Evolutionary conservation across 2,329 filamentous ascomycete genomes (phyloP).

Genomic region (Pseudogymnoascus sp.): DNA sequence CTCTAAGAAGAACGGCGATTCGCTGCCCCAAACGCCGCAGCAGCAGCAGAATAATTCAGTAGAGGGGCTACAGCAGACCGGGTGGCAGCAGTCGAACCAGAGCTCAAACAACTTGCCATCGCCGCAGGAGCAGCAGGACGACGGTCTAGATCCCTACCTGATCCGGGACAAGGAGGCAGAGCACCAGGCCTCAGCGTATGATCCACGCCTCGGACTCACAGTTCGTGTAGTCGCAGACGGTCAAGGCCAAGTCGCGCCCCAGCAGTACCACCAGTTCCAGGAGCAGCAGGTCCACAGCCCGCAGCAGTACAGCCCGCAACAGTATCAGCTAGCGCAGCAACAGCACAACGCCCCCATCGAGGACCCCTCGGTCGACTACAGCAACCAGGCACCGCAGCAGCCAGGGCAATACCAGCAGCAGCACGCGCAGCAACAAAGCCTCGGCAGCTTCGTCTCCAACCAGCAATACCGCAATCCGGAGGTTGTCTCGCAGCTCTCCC

Average conservation of each 20-base stretch:
- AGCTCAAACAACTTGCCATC: slow-evolving; percentile 24
- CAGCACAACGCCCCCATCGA: slow-evolving; percentile 19
- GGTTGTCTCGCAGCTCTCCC: slow-evolving; percentile 55
- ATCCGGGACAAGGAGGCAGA: slow-evolving; percentile 20
- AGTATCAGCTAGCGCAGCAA: slow-evolving; percentile 23
- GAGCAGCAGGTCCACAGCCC: slow-evolving; percentile 18
- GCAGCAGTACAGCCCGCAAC: slow-evolving; percentile 12
- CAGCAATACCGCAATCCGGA: slow-evolving; percentile 43
- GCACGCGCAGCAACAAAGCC: slow-evolving; percentile 25
- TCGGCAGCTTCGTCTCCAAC: slow-evolving; percentile 29
- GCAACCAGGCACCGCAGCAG: slow-evolving; percentile 11
- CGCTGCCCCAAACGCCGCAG: slow-evolving; percentile 35
- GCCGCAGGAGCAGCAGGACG: slow-evolving; percentile 25
- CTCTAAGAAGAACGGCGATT: slow-evolving; percentile 51
- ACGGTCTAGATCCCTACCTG: slow-evolving; percentile 25
- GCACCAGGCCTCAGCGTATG: slow-evolving; percentile 8
- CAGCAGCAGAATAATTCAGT: slow-evolving; percentile 32
- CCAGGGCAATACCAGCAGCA: slow-evolving; percentile 28
- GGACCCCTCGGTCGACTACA: background rate
- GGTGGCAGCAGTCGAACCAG: slow-evolving; percentile 29
- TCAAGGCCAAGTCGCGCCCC: slow-evolving; percentile 27
- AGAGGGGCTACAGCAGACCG: slow-evolving; percentile 32
- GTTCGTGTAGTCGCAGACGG: slow-evolving; percentile 16
- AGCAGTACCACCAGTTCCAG: slow-evolving; percentile 29
- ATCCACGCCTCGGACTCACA: slow-evolving; percentile 12